Evolutionary conservation across 2,329 filamentous ascomycete species (phyloP), one percentile per base, ranked within the genome.

Genomic region (Penicillium fuscoglaucum): DNA sequence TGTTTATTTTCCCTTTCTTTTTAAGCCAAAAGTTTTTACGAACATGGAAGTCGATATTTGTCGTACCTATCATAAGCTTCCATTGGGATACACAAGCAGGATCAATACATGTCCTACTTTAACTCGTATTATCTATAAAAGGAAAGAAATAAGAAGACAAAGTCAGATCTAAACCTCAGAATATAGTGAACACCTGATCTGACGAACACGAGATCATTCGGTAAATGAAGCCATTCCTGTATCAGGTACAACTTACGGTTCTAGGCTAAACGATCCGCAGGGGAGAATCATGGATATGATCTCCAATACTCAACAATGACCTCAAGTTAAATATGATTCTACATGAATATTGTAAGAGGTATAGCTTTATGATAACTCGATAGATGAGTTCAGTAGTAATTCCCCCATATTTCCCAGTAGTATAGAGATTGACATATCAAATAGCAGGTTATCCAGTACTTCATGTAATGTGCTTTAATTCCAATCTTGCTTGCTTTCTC

Each of bases 401-500:
- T 49, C 9, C 31, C 9, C 31, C 48, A 41, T 26, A n/a, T 47
- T 28, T 24, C 17, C 37, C 4, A 28, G 28, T 51, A 24, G 8
- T 31, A 46, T 33, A 31, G 37, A 44, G 39, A 35, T 47, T 28
- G 35, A 58, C 44, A 54, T 58, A 54, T 58, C 50, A 46, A 58
- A 21, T 54, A 37, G 29, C 6, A 31, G 28, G 33, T 24, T 12
- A 19, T 19, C 8, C 15, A 48, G 52, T 48, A 54, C 41, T 39
- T 48, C 41, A 39, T 45, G 24, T 54, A 29, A 47, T 47, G 26
- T 21, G 51, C 24, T 47, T 47, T 55, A 52, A 52, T 67, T 40
- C 43, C 21, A 61, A 61, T 66, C 61, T 66, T 67, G 57, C 60
- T 64, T 65, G 57, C 60, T 61, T 52, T 59, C 64, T 65, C 64